Conservation (phyloP, 2,329 filamentous ascomycete genomes). For the Alternaria conjuncta region DNA sequence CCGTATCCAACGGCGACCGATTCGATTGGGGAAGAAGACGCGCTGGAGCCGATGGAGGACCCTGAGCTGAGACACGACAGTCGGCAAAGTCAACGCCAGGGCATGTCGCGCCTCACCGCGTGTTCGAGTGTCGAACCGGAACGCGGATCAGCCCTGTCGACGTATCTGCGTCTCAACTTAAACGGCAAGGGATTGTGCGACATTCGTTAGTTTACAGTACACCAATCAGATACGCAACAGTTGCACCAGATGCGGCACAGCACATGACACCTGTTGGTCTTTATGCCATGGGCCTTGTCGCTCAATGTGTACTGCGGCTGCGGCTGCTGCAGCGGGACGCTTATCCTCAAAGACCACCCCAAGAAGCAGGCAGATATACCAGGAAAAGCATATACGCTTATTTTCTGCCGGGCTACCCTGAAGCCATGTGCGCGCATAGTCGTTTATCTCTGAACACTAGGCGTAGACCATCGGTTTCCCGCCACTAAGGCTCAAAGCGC, state of each 20-base stretch:
- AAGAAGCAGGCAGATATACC: slow-evolving; percentile 3
- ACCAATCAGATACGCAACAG: slow-evolving; percentile 2
- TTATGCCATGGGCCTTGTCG: slow-evolving; percentile 1
- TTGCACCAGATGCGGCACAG: slow-evolving; percentile 3
- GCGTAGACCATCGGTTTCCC: not conserved
- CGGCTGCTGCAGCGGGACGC: not conserved
- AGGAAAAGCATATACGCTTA: not conserved
- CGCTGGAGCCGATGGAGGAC: not conserved
- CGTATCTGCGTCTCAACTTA: not conserved
- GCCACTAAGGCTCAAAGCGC: not conserved
- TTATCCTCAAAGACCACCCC: not conserved
- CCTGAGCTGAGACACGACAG: not conserved
- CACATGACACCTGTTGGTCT: slow-evolving; percentile 4
- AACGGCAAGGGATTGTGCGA: slow-evolving; percentile 4
- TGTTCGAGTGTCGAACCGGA: not conserved
- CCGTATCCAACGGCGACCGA: not conserved
- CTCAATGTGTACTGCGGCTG: not conserved
- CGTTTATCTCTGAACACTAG: not conserved
- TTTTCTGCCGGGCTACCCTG: not conserved
- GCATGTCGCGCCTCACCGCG: not conserved
- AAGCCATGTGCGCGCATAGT: not conserved
- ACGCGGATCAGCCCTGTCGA: not conserved
- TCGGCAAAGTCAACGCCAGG: not conserved
- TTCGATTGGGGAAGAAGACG: not conserved
- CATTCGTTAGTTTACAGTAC: not conserved